These are phyloP conservation scores for Aureobasidium sp. DNA, from an alignment of 2,329 filamentous ascomycete genomes.

Conservation along the genomic window DNA sequence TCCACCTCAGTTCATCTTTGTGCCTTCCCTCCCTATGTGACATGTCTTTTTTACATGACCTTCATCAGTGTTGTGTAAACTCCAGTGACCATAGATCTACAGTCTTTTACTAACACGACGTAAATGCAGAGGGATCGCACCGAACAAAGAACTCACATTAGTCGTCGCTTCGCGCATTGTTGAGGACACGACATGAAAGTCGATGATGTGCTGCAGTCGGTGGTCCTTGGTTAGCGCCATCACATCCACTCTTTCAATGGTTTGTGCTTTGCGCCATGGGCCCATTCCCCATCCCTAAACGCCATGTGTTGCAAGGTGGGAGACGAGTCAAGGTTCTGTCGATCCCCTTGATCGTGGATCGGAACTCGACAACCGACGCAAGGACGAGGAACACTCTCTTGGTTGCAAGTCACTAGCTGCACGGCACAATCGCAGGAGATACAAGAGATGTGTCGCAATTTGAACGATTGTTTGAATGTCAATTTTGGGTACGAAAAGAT, in stretches of 20 bases:
- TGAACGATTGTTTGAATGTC: background rate
- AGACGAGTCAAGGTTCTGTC: constrained; percentile 4
- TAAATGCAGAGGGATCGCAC: background rate
- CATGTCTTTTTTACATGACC: background rate
- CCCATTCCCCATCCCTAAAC: background rate
- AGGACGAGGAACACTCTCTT: background rate
- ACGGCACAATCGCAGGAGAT: background rate
- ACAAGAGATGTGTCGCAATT: background rate
- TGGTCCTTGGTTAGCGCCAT: background rate
- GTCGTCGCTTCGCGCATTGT: background rate
- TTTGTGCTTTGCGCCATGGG: background rate
- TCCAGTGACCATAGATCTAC: background rate
- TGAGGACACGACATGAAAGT: background rate
- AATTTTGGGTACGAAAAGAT: background rate
- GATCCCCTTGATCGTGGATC: constrained; percentile 6
- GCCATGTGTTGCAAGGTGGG: constrained; percentile 2
- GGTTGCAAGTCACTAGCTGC: background rate
- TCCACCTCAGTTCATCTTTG: background rate
- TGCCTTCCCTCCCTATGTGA: background rate
- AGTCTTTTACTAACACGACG: background rate
- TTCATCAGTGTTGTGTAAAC: background rate
- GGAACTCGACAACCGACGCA: constrained; percentile 1
- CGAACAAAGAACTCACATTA: background rate
- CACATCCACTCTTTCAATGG: background rate
- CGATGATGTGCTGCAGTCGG: background rate